Conservation (phyloP, 2,329 filamentous ascomycete genomes). For the Epichloe festucae region DNA sequence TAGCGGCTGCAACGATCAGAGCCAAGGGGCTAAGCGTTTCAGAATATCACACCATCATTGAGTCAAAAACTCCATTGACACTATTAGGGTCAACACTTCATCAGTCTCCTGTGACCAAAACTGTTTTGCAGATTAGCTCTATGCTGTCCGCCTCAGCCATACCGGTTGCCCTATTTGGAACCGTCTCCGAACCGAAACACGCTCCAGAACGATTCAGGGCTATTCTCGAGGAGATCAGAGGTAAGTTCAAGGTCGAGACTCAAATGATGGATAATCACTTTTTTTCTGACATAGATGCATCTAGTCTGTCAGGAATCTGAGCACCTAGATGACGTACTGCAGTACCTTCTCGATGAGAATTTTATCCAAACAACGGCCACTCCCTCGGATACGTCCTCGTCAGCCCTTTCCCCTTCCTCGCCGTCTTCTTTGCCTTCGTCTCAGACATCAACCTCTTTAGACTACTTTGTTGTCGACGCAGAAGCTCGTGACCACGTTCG, state of each 20-base stretch:
- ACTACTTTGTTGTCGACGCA: conserved; percentile 13
- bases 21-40: conserved; percentile 9
- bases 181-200: conserved; percentile 4
- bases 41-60: conserved; percentile 8
- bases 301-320: conserved; percentile 10
- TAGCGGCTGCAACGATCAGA: conserved; percentile 12
- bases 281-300: neutral
- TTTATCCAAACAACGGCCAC: conserved; percentile 11
- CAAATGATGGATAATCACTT: neutral
- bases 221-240: conserved; percentile 8
- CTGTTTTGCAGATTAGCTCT: conserved; percentile 12
- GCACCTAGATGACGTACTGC: conserved; percentile 12
- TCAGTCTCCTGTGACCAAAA: conserved; percentile 12
- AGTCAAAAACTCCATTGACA: conserved; percentile 5
- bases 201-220: conserved; percentile 8
- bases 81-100: conserved; percentile 12
- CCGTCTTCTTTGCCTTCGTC: conserved; percentile 9
- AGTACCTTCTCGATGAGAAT: conserved; percentile 14
- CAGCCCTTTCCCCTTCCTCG: conserved; percentile 8
- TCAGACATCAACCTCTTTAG: conserved; percentile 8
- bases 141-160: conserved; percentile 14
- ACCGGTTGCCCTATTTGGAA: conserved; percentile 11
- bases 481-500: conserved; percentile 12
- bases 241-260: conserved; percentile 1
- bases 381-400: conserved; percentile 2